These are phyloP conservation scores for Aspergillus vadensis DNA, from an alignment of 2,329 filamentous ascomycete species.

Conservation along the genomic window DNA sequence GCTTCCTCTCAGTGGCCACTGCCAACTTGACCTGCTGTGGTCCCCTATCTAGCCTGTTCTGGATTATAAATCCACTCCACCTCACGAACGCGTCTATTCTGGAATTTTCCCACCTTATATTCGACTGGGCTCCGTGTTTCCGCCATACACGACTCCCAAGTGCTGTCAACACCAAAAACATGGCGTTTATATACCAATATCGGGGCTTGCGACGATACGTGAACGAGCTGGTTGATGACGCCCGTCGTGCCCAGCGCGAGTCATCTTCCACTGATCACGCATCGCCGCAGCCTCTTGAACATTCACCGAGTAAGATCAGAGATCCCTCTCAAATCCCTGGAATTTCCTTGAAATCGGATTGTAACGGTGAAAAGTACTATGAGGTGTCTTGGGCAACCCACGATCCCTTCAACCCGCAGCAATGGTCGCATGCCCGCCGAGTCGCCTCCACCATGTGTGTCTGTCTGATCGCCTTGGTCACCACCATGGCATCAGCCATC, in stretches of 20 bases:
- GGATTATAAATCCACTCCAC: no score
- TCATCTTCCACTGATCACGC: background rate
- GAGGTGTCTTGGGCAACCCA: constrained; percentile 40
- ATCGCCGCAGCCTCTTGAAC: background rate
- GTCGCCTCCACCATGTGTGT: constrained; percentile 47
- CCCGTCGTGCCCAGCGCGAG: background rate
- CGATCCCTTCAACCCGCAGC: constrained; percentile 41
- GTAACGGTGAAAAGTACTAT: constrained; percentile 6
- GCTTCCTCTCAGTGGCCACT: no score
- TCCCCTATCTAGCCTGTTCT: no score
- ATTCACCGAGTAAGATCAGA: background rate
- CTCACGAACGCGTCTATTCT: no score
- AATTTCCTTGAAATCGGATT: constrained; percentile 5
- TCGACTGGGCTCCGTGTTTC: background rate
- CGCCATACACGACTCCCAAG: background rate
- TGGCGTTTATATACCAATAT: background rate
- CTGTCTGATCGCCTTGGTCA: constrained; percentile 52
- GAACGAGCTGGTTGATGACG: background rate
- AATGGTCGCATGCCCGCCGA: constrained; percentile 42
- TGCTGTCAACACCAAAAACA: background rate
- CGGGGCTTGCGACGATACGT: background rate
- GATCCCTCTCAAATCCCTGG: constrained; percentile 5
- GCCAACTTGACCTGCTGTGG: no score
- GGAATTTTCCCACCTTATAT: background rate
- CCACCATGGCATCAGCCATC: constrained; percentile 55